phyloP scores from a whole-genome alignment of 2,329 filamentous ascomycete species.

The Paracorniculantispora psalliotae region DNA sequence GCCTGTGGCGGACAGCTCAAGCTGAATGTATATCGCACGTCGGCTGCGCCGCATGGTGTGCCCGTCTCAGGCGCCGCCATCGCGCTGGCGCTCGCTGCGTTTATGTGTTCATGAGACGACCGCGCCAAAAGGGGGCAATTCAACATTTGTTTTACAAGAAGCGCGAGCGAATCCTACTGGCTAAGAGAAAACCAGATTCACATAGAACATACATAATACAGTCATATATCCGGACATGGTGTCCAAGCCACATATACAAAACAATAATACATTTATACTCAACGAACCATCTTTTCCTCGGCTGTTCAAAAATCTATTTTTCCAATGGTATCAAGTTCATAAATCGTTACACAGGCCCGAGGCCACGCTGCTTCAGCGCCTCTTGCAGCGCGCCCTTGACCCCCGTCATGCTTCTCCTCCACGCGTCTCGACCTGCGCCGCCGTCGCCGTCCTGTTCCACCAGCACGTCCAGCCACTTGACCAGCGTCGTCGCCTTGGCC shows the following conservation, averaged over 20 bases:
- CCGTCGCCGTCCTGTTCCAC: constrained; percentile 43
- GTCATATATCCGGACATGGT: neutral
- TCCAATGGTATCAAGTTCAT: constrained; percentile 19
- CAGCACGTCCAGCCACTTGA: constrained; percentile 61
- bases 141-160: neutral
- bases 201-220: neutral
- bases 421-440: constrained; percentile 36
- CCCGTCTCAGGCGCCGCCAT: neutral
- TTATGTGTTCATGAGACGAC: neutral
- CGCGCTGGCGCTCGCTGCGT: neutral
- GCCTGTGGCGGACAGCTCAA: constrained; percentile 51
- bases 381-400: constrained; percentile 49
- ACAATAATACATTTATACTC: neutral
- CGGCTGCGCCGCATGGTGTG: constrained; percentile 9
- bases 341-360: constrained; percentile 45
- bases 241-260: neutral
- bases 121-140: neutral
- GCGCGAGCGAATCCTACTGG: neutral
- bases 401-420: constrained; percentile 39
- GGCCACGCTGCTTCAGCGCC: constrained; percentile 51
- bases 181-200: neutral
- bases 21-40: constrained; percentile 39
- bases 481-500: constrained; percentile 64
- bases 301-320: neutral
- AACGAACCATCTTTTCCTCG: too few relatives aligned